Conservation (phyloP, 305 asterid genomes). For the Plantago coronopus region DNA sequence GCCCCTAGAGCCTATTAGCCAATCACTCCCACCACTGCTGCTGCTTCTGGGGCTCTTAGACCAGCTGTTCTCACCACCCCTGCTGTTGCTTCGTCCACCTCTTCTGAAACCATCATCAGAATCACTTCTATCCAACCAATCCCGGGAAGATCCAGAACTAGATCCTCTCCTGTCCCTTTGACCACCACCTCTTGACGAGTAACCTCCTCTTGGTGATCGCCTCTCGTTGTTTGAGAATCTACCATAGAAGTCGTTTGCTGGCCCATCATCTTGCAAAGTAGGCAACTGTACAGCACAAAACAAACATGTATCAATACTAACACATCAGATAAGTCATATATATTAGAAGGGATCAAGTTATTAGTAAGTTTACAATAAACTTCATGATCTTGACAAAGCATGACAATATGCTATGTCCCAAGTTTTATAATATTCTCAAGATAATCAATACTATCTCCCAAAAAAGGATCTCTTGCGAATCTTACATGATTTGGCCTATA, state of each 20-base stretch:
- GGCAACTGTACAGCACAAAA: conserved; percentile 55
- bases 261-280: conserved; percentile 88
- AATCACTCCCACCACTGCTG: conserved; percentile 59
- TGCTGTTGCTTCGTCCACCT: conserved; percentile 31
- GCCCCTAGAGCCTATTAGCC: conserved; percentile 64
- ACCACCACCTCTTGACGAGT: conserved; percentile 18
- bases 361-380: not conserved
- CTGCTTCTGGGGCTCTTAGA: conserved; percentile 39
- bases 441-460: too few relatives aligned
- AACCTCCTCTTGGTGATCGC: conserved; percentile 45
- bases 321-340: too few relatives aligned
- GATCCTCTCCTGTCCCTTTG: conserved; percentile 53
- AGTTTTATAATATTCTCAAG: not conserved
- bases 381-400: not conserved
- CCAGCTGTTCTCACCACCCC: conserved; percentile 39
- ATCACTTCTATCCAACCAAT: conserved; percentile 41
- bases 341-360: not conserved
- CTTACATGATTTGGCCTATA: too few relatives aligned
- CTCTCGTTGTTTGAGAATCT: conserved; percentile 67
- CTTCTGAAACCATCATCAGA: conserved; percentile 39
- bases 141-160: conserved; percentile 47
- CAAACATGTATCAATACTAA: not conserved
- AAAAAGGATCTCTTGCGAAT: too few relatives aligned
- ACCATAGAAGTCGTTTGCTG: conserved; percentile 71
- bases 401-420: not conserved